Percentiles rank a stretch among this genome's conserved stretches.
These are phyloP conservation scores for Cyberlindnera xylosilytica DNA, from an alignment of 805 yeast species.

Conservation along the genomic window DNA sequence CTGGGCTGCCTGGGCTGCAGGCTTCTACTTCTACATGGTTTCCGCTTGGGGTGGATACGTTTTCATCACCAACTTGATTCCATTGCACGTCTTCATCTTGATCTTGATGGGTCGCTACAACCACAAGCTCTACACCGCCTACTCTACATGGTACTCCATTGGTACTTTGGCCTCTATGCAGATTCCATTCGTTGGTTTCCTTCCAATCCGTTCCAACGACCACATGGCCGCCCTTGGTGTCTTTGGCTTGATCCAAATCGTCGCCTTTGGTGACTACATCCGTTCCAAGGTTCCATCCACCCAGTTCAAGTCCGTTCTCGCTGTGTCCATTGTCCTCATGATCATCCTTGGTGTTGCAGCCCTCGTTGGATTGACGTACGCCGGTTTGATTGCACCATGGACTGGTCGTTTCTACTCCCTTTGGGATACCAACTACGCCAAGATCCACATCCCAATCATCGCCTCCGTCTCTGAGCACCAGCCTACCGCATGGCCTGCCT, in stretches of 20 bases:
- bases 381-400: constrained; percentile 98
- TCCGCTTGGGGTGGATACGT: constrained; percentile 99
- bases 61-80: constrained; percentile 95
- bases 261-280: constrained; percentile 80
- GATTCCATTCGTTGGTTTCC: constrained; percentile 96
- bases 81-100: constrained; percentile 88
- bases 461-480: constrained; percentile 99
- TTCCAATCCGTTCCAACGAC: constrained; percentile 95
- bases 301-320: constrained; percentile 68
- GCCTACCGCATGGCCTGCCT: constrained; percentile 99
- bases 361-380: constrained; percentile 74
- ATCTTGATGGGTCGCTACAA: constrained; percentile 92
- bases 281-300: constrained; percentile 66
- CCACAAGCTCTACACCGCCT: constrained; percentile 79
- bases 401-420: constrained; percentile 97
- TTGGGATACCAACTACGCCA: constrained; percentile 98
- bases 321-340: constrained; percentile 55
- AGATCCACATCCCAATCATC: constrained; percentile 96
- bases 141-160: constrained; percentile 93
- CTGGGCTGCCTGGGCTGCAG: constrained; percentile 79
- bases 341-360: constrained; percentile 64
- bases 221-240: constrained; percentile 99
- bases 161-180: constrained; percentile 99
- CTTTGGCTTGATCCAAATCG: constrained; percentile 90
- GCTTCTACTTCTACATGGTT: constrained; percentile 96